These are phyloP conservation scores for Candida lessepsii DNA, from an alignment of 805 yeast genomes.

Conservation along the genomic window DNA sequence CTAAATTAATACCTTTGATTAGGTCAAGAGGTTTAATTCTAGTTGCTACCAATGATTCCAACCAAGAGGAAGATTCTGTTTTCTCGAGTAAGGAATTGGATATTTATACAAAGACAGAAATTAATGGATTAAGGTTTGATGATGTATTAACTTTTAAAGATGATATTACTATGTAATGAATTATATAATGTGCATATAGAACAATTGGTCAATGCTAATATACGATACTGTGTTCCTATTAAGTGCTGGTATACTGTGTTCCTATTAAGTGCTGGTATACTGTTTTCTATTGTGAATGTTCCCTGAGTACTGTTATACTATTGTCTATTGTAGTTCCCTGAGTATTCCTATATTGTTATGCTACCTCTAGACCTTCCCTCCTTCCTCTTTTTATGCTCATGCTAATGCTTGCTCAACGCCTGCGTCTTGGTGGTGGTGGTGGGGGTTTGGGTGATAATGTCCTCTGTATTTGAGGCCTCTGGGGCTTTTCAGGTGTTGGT, in stretches of 20 bases:
- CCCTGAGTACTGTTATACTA: too few species aligned
- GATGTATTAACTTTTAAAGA: conserved; percentile 68
- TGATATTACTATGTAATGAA: conserved; percentile 33
- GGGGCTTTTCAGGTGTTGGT: conserved; percentile 1
- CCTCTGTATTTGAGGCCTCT: too few species aligned
- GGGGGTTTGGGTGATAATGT: conserved; percentile 24
- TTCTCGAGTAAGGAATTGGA: conserved; percentile 31
- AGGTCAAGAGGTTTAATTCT: conserved; percentile 79
- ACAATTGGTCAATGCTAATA: too few species aligned
- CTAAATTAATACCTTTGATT: conserved; percentile 70
- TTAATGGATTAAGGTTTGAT: conserved; percentile 66
- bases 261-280: too few species aligned
- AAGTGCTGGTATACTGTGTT: too few species aligned
- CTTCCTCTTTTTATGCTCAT: too few species aligned
- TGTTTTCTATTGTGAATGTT: too few species aligned
- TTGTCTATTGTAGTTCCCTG: too few species aligned
- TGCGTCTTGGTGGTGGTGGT: conserved; percentile 37
- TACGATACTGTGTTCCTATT: too few species aligned
- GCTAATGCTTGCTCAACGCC: conserved; percentile 3
- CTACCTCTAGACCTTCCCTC: too few species aligned
- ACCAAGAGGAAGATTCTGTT: conserved; percentile 23
- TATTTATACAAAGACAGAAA: conserved; percentile 42
- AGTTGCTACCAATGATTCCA: conserved; percentile 59
- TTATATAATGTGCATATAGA: too few species aligned
- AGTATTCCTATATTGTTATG: too few species aligned